Percentiles rank a stretch among this genome's conserved stretches.
These are phyloP conservation scores for Chrysoporthe cubensis DNA, from an alignment of 2,329 filamentous ascomycete species.

Conservation along the genomic window DNA sequence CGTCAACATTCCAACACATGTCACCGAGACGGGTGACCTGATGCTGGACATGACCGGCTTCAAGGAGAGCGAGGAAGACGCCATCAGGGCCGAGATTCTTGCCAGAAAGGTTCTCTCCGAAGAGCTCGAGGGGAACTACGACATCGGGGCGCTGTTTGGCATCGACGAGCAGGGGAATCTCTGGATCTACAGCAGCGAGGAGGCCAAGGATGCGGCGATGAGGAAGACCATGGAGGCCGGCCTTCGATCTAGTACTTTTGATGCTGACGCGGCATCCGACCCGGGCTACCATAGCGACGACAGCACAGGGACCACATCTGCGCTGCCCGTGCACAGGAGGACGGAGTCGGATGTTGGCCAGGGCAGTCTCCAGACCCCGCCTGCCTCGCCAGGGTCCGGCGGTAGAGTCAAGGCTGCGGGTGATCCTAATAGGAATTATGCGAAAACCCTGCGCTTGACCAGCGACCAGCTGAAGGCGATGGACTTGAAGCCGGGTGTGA, in stretches of 20 bases:
- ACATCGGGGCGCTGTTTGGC: conserved; percentile 92
- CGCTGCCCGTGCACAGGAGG: conserved; percentile 55
- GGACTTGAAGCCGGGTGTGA: conserved; percentile 81
- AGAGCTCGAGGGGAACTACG: conserved; percentile 91
- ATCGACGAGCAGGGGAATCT: conserved; percentile 95
- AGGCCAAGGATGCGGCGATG: conserved; percentile 88
- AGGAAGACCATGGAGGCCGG: conserved; percentile 62
- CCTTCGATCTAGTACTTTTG: conserved; percentile 54
- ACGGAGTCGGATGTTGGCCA: conserved; percentile 69
- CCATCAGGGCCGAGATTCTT: conserved; percentile 88
- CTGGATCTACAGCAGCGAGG: conserved; percentile 99
- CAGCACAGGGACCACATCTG: conserved; percentile 60
- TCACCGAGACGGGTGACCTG: conserved; percentile 91
- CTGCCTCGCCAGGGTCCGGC: conserved; percentile 70
- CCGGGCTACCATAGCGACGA: conserved; percentile 95
- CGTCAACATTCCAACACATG: conserved; percentile 88
- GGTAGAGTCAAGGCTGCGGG: conserved; percentile 38
- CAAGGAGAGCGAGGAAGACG: conserved; percentile 91
- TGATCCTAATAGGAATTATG: conserved; percentile 84
- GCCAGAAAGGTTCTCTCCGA: conserved; percentile 91
- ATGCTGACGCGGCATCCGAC: conserved; percentile 84
- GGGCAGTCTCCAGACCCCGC: conserved; percentile 62
- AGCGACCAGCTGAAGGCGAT: conserved; percentile 92
- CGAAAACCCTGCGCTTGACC: conserved; percentile 92
- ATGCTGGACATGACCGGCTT: conserved; percentile 99